A percentile compares a stretch with the other conserved stretches of the same genome.
phyloP scores from a whole-genome alignment of 192 early-diverging fungal genomes.

The Coemansia sp. region DNA sequence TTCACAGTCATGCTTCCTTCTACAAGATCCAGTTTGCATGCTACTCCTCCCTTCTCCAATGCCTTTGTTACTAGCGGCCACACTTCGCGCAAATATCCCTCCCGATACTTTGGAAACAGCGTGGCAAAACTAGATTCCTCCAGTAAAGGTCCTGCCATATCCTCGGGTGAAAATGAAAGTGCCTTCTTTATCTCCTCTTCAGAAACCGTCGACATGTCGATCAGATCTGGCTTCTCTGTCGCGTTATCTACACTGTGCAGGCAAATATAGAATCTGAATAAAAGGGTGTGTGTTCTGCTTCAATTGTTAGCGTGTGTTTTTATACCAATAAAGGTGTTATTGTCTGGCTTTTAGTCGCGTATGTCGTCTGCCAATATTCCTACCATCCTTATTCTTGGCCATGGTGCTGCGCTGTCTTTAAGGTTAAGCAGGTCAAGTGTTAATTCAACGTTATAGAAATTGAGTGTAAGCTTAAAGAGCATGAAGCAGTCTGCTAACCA shows the following conservation, averaged over 20 bases:
- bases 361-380: neutral
- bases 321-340: neutral
- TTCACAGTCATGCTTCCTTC: slow-evolving; percentile 98
- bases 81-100: slow-evolving; percentile 86
- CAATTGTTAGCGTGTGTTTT: neutral
- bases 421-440: neutral
- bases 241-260: slow-evolving; percentile 4
- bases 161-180: slow-evolving; percentile 78
- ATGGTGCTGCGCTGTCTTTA: neutral
- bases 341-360: neutral
- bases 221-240: slow-evolving; percentile 28
- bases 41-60: slow-evolving; percentile 82
- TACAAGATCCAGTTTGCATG: slow-evolving; percentile 88
- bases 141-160: slow-evolving; percentile 67
- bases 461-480: neutral
- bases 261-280: neutral
- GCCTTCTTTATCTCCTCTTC: slow-evolving; percentile 72
- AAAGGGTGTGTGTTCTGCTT: neutral
- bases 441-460: neutral
- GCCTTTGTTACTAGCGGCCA: slow-evolving; percentile 86
- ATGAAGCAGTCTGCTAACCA: neutral
- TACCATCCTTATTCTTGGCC: slow-evolving; percentile 16
- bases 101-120: slow-evolving; percentile 97
- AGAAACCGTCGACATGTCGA: slow-evolving; percentile 35
- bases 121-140: slow-evolving; percentile 98